Conservation (phyloP, 139 green algal species). For the Closterium sp. region DNA sequence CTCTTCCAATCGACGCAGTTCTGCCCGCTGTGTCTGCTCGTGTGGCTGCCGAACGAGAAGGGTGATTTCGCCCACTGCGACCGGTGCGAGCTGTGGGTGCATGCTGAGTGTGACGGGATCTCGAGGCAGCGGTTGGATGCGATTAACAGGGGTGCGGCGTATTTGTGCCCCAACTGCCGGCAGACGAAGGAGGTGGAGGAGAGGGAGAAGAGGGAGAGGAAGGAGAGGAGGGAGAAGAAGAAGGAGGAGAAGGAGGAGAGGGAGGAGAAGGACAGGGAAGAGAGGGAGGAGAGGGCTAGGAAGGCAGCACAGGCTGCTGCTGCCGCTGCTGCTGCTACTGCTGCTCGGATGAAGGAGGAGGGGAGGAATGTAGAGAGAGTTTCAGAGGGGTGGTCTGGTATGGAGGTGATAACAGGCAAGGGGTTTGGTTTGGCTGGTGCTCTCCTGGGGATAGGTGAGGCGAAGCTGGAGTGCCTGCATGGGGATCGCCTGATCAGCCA, state of each 20-base stretch:
- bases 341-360: neutral
- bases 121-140: constrained; percentile 25
- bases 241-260: neutral
- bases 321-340: neutral
- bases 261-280: neutral
- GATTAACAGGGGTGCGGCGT: neutral
- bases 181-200: neutral
- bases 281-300: neutral
- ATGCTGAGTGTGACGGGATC: constrained; percentile 37
- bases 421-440: neutral
- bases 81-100: constrained; percentile 28
- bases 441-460: neutral
- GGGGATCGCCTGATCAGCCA: neutral
- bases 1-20: constrained; percentile 39
- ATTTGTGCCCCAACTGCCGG: constrained; percentile 1
- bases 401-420: neutral
- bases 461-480: neutral
- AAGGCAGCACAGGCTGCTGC: neutral
- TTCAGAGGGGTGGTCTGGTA: neutral
- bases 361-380: neutral
- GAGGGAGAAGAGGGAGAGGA: neutral
- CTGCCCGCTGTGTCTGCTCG: constrained; percentile 31
- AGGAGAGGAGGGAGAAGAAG: neutral
- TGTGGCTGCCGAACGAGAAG: constrained; percentile 43
- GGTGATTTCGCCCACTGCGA: constrained; percentile 23